Conservation (phyloP, 768 basidiomycete species). For the Sporobolomyces roseus region DNA sequence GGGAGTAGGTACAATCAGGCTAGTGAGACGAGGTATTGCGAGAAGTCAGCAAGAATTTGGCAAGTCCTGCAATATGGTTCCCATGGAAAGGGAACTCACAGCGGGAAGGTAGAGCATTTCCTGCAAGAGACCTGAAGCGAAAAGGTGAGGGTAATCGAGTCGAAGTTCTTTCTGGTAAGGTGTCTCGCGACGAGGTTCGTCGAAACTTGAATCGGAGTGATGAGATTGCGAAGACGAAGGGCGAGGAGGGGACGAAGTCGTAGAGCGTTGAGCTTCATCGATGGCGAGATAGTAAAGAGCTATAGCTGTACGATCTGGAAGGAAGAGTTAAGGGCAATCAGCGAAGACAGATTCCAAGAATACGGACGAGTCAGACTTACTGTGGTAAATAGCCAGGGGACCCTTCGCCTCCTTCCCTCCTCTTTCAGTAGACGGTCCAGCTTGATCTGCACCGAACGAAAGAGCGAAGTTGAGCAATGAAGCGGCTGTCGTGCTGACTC, state of each 20-base stretch:
- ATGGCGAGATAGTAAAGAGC: conserved; percentile 9
- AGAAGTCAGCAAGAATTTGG: not conserved
- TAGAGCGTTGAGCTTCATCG: not conserved
- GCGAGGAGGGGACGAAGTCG: not conserved
- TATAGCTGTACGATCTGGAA: conserved; percentile 1
- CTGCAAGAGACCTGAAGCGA: not conserved
- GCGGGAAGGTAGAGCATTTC: not conserved
- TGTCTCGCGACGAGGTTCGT: not conserved
- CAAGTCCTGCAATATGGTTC: too few species aligned
- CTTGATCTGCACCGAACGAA: not conserved
- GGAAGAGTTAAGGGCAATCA: not conserved
- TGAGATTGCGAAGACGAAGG: not conserved
- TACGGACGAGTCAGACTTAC: too few species aligned
- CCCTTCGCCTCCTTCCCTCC: too few species aligned
- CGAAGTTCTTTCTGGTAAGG: not conserved
- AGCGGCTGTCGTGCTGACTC: conserved; percentile 1
- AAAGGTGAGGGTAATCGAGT: not conserved
- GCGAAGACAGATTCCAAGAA: too few species aligned
- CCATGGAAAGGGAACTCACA: not conserved
- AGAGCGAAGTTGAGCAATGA: not conserved
- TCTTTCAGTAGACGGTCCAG: too few species aligned
- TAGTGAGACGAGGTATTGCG: not conserved
- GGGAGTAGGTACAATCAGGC: not conserved
- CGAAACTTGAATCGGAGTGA: not conserved
- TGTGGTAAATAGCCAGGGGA: too few species aligned